phyloP scores from a whole-genome alignment of 768 basidiomycete genomes.

The Tulasnella sp. region DNA sequence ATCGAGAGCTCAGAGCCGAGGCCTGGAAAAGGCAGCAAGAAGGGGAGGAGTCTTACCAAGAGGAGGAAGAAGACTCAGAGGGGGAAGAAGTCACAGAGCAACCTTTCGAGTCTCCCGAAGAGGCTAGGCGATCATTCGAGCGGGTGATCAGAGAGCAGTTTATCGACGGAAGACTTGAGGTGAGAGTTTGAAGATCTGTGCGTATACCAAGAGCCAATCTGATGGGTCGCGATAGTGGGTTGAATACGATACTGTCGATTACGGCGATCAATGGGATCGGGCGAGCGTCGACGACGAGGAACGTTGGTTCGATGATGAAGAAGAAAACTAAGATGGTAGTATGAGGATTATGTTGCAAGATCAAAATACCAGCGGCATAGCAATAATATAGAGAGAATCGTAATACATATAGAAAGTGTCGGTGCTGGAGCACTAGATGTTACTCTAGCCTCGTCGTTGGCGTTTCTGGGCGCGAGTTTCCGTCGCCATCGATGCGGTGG shows the following conservation, averaged over 20 bases:
- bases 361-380: no score
- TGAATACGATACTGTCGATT: constrained; percentile 21
- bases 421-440: no score
- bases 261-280: constrained; percentile 18
- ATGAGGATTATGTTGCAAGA: not conserved
- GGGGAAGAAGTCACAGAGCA: constrained; percentile 15
- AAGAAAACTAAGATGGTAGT: constrained; percentile 8
- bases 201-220: not conserved
- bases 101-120: constrained; percentile 1
- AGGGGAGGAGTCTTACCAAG: constrained; percentile 34
- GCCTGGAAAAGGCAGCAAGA: constrained; percentile 28
- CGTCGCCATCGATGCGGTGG: constrained; percentile 13
- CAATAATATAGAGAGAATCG: no score
- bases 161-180: constrained; percentile 18
- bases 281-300: constrained; percentile 19
- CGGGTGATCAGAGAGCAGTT: constrained; percentile 17
- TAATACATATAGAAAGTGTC: no score
- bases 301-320: constrained; percentile 21
- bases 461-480: constrained; percentile 9
- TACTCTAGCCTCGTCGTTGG: constrained; percentile 7
- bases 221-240: constrained; percentile 1
- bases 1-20: constrained; percentile 38
- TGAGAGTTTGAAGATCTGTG: not conserved
- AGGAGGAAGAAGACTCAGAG: constrained; percentile 60
- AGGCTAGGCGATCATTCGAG: constrained; percentile 16